Evolutionary conservation across 441 rosid genomes (phyloP).

Genomic region (Metrosideros polymorpha): DNA sequence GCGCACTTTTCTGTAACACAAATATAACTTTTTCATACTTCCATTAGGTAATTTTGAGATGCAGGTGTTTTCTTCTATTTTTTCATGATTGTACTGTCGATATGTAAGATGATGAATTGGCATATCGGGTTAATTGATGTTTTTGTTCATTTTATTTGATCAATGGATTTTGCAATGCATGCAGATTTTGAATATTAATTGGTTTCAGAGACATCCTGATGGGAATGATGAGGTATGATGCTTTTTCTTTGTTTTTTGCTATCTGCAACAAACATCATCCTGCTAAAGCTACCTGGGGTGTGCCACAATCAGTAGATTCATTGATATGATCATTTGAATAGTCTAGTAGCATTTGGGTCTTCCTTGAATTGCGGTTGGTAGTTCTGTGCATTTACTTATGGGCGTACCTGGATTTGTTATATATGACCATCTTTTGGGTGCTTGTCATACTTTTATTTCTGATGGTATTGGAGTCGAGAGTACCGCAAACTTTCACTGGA

Average conservation of each 20-base stretch:
- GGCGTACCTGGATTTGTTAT: neutral
- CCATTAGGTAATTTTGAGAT: neutral
- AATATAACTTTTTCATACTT: neutral
- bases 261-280: neutral
- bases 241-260: neutral
- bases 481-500: neutral
- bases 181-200: constrained; percentile 52
- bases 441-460: neutral
- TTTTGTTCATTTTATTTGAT: neutral
- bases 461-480: neutral
- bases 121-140: neutral
- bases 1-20: rapidly evolving
- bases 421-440: neutral
- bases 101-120: neutral
- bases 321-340: neutral
- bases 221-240: constrained; percentile 78
- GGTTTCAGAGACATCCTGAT: constrained; percentile 78
- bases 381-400: neutral
- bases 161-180: neutral
- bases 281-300: neutral
- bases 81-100: constrained; percentile 13
- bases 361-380: neutral
- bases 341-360: neutral
- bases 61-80: neutral
- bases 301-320: neutral